Evolutionary conservation across 2,329 filamentous ascomycete genomes (phyloP), one percentile per base, ranked within the genome.

Genomic region (Nemania diffusa): DNA sequence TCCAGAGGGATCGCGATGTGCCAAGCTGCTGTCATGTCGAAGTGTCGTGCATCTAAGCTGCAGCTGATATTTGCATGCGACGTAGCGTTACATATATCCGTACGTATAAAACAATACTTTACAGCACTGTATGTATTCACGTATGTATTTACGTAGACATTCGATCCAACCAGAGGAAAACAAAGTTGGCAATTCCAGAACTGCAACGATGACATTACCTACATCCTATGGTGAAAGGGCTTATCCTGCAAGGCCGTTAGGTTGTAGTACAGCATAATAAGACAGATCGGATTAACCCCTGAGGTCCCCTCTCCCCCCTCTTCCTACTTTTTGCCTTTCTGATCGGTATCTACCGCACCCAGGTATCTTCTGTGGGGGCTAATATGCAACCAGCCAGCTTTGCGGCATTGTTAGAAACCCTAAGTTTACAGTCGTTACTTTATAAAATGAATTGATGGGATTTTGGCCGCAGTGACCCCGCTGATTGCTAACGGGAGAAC

Each of bases 21-120:
- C 64, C 58, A 66, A 66, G 58, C 40, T 15, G 15, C 13, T 13
- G 53, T 52, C 64, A 62, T 58, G 59, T 52, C 58, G 53, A 66
- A 42, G 46, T 67, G 64, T 67, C 55, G 64, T 67, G 64, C 64
- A 67, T 52, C 56, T n/a, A n/a, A n/a, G n/a, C n/a, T 67, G 64
- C 60, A 67, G 64, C 59, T 56, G 58, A 55, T 37, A 42, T 42
- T 20, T 34, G 48, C 27, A 59, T 37, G 56, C 29, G 32, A 48
- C 46, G 40, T 34, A 15, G 22, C 20, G n/a, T 58, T 58, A 42
- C 55, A 46, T 37, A 57, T 20, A 26, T 27, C 9, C 24, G 9
- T 29, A 32, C 7, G 26, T 22, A 8, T n/a, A 24, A 13, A 26
- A 20, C 44, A 60, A 44, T 26, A 32, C 48, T 34, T 13, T 50